Evolutionary conservation across 148 eudicot genomes (phyloP), one percentile per base, ranked within the genome.

Genomic region (Arctostaphylos glauca): DNA sequence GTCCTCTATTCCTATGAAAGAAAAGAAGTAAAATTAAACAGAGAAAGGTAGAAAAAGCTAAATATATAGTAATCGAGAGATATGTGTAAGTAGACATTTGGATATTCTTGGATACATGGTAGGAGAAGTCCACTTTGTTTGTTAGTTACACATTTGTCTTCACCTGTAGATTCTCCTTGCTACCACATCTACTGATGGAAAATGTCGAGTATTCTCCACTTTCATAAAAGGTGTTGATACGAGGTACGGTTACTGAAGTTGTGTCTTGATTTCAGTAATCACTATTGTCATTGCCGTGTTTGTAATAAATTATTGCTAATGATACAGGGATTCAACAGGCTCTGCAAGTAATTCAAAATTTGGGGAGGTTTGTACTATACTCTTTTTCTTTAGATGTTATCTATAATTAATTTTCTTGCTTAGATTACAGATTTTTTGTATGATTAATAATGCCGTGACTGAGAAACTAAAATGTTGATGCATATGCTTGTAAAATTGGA

Each of bases 101-200:
- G 52, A 48, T 44, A 38, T 38, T 78, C 48, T 54, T 16, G 48
- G 38, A 9, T 38, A 13, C 6, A 14, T 50, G 78, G 59, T 31
- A 9, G 23, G 74, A 21, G 46, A 80, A 38, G 8, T 25, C 13
- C 25, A 64, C 50, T 5, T 64, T 23, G 48, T 60, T 7, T 64
- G 58, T 64, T 47, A 2, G 13, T 59, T 46, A 77, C 9, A 9
- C 4, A n/a, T 53, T 21, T 12, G 12, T 5, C 41, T 12, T 56
- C 58, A 52, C 41, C 14, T 25, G 80, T 84, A 96, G 99, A 86
- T 93, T 82, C 89, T 94, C 84, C 90, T 96, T 89, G 99, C 99
- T 81, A 94, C 98, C 55, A 96, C 99, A 74, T 94, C 98, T 46
- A 96, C 99, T 76, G 99, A 96, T 93, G 99, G 98, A 80, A 96